Evolutionary conservation across 805 yeast species (phyloP).

Genomic region (Lipomyces yamanashiensis): DNA sequence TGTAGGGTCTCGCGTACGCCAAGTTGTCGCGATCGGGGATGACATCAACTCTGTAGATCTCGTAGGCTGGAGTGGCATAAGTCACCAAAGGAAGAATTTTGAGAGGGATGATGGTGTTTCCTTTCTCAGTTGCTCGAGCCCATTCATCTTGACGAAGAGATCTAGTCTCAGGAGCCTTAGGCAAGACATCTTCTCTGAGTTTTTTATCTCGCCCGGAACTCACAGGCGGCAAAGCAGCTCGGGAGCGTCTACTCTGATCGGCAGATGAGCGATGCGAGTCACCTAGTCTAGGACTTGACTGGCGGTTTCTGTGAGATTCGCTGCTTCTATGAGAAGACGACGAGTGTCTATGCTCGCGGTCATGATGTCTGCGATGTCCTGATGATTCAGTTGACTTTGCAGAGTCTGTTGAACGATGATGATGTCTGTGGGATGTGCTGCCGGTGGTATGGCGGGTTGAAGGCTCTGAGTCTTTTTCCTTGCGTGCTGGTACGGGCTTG

Average conservation of each 20-base stretch:
- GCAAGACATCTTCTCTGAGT: too few species aligned
- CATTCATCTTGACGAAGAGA: not conserved
- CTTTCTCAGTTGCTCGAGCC: constrained; percentile 12
- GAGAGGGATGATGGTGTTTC: not conserved
- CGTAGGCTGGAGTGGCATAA: constrained; percentile 6
- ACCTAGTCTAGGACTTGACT: not conserved
- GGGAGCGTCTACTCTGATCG: too few species aligned
- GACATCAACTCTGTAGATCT: constrained; percentile 22
- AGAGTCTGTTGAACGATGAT: not conserved
- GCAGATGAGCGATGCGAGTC: not conserved
- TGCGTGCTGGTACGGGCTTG: constrained; percentile 10
- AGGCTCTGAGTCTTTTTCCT: not conserved
- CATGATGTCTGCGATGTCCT: not conserved
- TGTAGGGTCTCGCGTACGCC: constrained; percentile 17
- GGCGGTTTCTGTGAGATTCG: not conserved
- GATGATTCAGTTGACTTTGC: not conserved
- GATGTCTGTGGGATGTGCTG: not conserved
- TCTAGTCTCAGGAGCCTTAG: not conserved
- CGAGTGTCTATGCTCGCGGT: not conserved
- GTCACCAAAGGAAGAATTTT: constrained; percentile 7
- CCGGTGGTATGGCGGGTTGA: not conserved
- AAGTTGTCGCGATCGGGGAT: constrained; percentile 15
- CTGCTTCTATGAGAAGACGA: not conserved
- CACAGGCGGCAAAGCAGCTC: too few species aligned
- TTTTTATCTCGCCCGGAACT: too few species aligned